phyloP scores from a whole-genome alignment of 805 yeast genomes.

The Cyberlindnera galapagoensis region DNA sequence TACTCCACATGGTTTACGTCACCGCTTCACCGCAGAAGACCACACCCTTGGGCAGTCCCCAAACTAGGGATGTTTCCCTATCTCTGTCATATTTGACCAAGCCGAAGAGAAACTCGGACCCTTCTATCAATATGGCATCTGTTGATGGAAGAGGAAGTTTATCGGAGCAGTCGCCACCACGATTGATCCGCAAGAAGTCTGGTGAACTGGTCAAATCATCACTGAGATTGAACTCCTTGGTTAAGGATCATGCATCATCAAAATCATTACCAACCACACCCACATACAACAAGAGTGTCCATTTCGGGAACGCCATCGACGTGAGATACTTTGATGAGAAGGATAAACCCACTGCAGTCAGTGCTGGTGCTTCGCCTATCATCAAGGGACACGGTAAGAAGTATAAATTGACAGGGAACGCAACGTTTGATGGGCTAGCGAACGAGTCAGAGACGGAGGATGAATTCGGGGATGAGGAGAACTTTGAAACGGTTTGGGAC shows the following conservation, averaged over 20 bases:
- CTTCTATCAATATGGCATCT: slow-evolving; percentile 19
- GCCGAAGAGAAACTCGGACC: slow-evolving; percentile 25
- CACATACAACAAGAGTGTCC: slow-evolving; percentile 61
- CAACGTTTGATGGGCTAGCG: slow-evolving; percentile 13
- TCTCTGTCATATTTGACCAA: no score
- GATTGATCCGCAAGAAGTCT: slow-evolving; percentile 68
- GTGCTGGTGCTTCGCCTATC: slow-evolving; percentile 58
- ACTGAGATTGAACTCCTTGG: slow-evolving; percentile 39
- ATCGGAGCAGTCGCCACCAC: slow-evolving; percentile 2
- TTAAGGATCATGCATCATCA: slow-evolving; percentile 28
- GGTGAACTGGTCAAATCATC: slow-evolving; percentile 84
- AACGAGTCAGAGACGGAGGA: slow-evolving; percentile 22
- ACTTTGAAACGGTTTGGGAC: slow-evolving; percentile 34
- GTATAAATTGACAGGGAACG: slow-evolving; percentile 8
- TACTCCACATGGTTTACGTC: no score
- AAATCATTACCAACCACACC: slow-evolving; percentile 50
- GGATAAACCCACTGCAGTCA: slow-evolving; percentile 74
- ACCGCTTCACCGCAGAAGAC: no score
- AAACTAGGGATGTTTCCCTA: no score
- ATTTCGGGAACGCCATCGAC: slow-evolving; percentile 65
- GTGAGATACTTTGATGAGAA: slow-evolving; percentile 66
- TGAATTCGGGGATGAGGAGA: slow-evolving; percentile 11
- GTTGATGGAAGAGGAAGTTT: no score
- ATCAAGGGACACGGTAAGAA: slow-evolving; percentile 25
- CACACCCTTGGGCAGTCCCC: no score